Base-by-base conservation (phyloP, 2,329 filamentous ascomycete species). In the Phialemoniopsis sp. region DNA sequence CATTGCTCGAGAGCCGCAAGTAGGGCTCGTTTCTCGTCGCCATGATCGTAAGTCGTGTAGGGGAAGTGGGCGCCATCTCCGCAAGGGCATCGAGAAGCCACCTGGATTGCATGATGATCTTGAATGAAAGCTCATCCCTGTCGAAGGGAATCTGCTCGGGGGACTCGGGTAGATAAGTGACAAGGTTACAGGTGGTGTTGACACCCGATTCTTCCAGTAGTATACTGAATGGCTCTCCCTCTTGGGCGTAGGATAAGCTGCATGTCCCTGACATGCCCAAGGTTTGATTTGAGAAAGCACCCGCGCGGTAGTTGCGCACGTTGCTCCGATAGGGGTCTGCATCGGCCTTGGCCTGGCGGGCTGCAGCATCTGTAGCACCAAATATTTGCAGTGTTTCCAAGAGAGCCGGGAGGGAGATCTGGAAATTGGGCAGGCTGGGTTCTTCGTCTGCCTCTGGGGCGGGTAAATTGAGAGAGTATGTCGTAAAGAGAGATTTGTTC, bases 311-410 rank as follows among this genome's bases (percentile, higher is more conserved):
- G 56, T 78, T 79, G 37, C 77, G 72, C 30, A 80, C 60, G 49
- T 80, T 81, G 59, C 76, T 80, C 45, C 72, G 73, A 52, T 80
- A 82, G 1, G 70, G 67, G 46, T 83, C 79, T 42, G 73, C 66
- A 12, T 82, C 79, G 7, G 73, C 66, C 52, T 75, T 81, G 37
- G 74, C 69, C 36, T 75, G 67, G 46, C 76, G 75, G 31, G 68
- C 70, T 6, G 78, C 68, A 13, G 80, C 72, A 48, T 87, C 85
- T 34, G 90, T 78, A n/a, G 90, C 81, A 36, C 89, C 89, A 55
- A 98, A 95, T 36, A 98, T 97, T 55, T 96, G 91, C 8, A 98
- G 74, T 1, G 91, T 95, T 65, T 97, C 93, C 38, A 98, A 78
- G 4, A 98, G 76, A 14, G 91, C 87, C 5, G 84, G 75, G 8